Conservation (phyloP, 169 alveolate species). For the Plasmodium fragile region DNA sequence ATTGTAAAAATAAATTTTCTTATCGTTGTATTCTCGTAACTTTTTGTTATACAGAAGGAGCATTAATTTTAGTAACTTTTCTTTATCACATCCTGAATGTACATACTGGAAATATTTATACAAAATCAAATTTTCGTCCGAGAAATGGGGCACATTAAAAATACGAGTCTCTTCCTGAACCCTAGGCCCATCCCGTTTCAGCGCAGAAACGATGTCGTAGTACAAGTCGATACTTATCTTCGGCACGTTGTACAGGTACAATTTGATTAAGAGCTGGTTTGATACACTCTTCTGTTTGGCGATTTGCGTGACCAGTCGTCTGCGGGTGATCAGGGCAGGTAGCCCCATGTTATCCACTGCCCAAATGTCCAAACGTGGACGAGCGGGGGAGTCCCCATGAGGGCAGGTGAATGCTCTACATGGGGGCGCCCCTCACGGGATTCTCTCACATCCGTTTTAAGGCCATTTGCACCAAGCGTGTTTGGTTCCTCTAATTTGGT, state of each 20-base stretch:
- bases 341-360: conserved; percentile 24
- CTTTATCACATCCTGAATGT: conserved; percentile 16
- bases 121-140: conserved; percentile 19
- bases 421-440: not conserved
- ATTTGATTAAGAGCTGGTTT: conserved; percentile 34
- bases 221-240: conserved; percentile 57
- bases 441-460: not conserved
- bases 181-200: not conserved
- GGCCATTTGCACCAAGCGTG: not conserved
- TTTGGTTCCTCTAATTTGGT: not conserved
- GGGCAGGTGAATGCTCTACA: not conserved
- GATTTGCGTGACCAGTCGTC: not conserved
- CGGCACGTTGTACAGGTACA: conserved; percentile 46
- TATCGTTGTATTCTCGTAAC: conserved; percentile 48
- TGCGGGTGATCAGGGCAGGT: not conserved
- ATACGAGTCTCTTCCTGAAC: not conserved
- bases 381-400: not conserved
- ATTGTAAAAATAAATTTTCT: conserved; percentile 29
- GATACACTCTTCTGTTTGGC: not conserved
- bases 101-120: conserved; percentile 67
- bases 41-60: conserved; percentile 26
- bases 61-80: conserved; percentile 31
- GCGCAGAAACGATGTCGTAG: conserved; percentile 9
- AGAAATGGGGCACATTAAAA: conserved; percentile 26
- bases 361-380: not conserved